phyloP scores from a whole-genome alignment of 371 early-diverging fungal genomes.

The Zychaea mexicana region DNA sequence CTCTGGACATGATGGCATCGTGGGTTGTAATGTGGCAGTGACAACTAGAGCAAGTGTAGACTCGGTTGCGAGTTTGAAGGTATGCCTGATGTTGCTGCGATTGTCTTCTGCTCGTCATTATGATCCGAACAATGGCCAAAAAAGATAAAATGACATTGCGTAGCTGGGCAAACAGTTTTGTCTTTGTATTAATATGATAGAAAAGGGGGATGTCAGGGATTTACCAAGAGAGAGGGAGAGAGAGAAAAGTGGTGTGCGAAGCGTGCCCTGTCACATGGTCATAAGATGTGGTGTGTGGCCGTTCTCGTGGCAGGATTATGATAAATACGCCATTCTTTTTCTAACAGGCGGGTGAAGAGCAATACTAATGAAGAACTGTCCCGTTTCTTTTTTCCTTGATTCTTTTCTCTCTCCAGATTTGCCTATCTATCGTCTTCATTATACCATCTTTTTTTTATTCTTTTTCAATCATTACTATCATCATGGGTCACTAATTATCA shows the following conservation, averaged over 20 bases:
- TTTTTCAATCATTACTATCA: too few species aligned
- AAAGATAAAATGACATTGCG: slow-evolving; percentile 1
- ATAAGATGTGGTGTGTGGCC: background rate
- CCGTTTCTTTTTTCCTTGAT: too few species aligned
- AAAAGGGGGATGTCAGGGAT: background rate
- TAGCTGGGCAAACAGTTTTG: background rate
- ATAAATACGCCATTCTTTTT: background rate
- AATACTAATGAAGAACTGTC: too few species aligned
- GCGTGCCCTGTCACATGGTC: slow-evolving; percentile 2
- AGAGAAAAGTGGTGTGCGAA: background rate
- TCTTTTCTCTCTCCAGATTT: too few species aligned
- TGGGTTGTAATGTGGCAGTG: slow-evolving; percentile 26
- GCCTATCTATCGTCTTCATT: too few species aligned
- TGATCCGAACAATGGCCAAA: slow-evolving; percentile 1
- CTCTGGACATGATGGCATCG: slow-evolving; percentile 20
- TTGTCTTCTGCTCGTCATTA: slow-evolving; percentile 2
- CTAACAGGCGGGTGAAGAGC: background rate
- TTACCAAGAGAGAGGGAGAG: background rate
- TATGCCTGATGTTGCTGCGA: slow-evolving; percentile 13
- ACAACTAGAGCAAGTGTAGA: slow-evolving; percentile 24
- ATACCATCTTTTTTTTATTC: too few species aligned
- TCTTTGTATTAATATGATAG: background rate
- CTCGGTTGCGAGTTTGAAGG: slow-evolving; percentile 9
- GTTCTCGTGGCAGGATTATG: background rate
- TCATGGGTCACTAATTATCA: too few species aligned